These are phyloP conservation scores for Chrysanthemum seticuspe DNA, from an alignment of 129 eudicot genomes.

Conservation along the genomic window DNA sequence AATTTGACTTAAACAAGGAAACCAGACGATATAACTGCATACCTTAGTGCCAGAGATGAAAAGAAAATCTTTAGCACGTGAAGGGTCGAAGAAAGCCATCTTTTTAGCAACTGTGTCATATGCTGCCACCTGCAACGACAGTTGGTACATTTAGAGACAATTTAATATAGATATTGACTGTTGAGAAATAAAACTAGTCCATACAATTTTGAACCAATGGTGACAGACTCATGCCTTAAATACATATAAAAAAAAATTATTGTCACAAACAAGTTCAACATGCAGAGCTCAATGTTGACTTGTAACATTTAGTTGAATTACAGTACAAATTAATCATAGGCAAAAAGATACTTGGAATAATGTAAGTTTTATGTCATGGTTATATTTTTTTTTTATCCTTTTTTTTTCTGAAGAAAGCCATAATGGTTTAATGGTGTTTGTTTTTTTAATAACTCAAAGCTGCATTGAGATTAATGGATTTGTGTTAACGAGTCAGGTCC, in stretches of 20 bases:
- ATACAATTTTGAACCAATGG: background rate
- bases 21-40: conserved; percentile 2
- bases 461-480: background rate
- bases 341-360: background rate
- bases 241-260: background rate
- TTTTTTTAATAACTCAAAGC: background rate
- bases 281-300: background rate
- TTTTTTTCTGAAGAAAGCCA: background rate
- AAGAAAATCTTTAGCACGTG: conserved; percentile 80
- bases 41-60: conserved; percentile 95
- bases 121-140: conserved; percentile 72
- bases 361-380: background rate
- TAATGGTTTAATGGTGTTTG: background rate
- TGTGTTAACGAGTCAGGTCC: too few species aligned
- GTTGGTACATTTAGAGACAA: conserved; percentile 2
- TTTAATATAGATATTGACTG: background rate
- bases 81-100: conserved; percentile 89
- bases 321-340: background rate
- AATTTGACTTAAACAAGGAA: background rate
- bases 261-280: background rate
- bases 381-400: background rate
- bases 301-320: background rate
- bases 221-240: background rate
- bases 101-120: conserved; percentile 63
- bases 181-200: conserved; percentile 1